These are phyloP conservation scores for Fonsecaea erecta DNA, from an alignment of 2,329 filamentous ascomycete species.

Conservation along the genomic window DNA sequence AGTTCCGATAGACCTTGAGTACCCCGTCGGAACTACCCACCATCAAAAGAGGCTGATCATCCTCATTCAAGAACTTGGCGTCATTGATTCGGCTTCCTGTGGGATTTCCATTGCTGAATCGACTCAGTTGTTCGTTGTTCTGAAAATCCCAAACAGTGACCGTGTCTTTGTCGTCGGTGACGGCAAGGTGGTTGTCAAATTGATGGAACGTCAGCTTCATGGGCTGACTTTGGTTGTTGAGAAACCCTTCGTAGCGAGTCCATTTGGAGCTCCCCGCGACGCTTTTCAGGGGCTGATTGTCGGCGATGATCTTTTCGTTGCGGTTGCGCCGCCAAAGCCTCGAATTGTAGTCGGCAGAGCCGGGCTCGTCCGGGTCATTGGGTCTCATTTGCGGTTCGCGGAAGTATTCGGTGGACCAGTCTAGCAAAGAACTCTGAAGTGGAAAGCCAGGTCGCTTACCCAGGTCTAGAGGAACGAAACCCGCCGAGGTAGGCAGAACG, in stretches of 20 bases:
- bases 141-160: slow-evolving; percentile 88
- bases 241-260: slow-evolving; percentile 79
- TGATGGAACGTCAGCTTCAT: slow-evolving; percentile 96
- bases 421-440: slow-evolving; percentile 79
- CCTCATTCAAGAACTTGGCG: slow-evolving; percentile 96
- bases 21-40: slow-evolving; percentile 95
- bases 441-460: slow-evolving; percentile 66
- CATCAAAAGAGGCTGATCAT: slow-evolving; percentile 92
- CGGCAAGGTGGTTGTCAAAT: slow-evolving; percentile 93
- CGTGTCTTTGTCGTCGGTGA: slow-evolving; percentile 87
- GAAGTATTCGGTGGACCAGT: slow-evolving; percentile 98
- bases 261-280: slow-evolving; percentile 83
- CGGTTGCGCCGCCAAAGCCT: slow-evolving; percentile 88
- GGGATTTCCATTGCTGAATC: slow-evolving; percentile 94
- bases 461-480: slow-evolving; percentile 67
- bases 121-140: slow-evolving; percentile 71
- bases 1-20: slow-evolving; percentile 89
- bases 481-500: slow-evolving; percentile 77
- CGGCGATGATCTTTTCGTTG: slow-evolving; percentile 88
- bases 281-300: slow-evolving; percentile 92
- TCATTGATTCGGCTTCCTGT: slow-evolving; percentile 90
- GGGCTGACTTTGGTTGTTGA: slow-evolving; percentile 88
- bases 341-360: slow-evolving; percentile 94
- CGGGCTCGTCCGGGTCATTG: slow-evolving; percentile 92
- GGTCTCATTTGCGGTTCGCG: slow-evolving; percentile 98